These are phyloP conservation scores for Chlorella sp. DNA, from an alignment of 139 green algal species.

Conservation along the genomic window DNA sequence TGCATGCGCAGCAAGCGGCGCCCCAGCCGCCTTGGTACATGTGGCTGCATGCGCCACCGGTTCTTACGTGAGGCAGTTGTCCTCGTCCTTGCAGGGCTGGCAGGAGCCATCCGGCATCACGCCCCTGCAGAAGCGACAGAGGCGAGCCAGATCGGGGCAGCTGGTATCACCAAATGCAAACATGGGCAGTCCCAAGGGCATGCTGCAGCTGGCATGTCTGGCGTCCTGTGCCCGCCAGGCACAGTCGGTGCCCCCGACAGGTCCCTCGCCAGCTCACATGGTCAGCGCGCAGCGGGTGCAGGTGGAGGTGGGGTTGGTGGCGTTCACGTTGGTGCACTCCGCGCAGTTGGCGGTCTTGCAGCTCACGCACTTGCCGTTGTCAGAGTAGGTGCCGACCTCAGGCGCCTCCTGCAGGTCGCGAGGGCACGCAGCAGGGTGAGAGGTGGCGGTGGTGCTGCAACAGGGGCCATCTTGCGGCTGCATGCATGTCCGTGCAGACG, in stretches of 20 bases:
- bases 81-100: neutral
- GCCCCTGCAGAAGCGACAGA: too few species aligned
- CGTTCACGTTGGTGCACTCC: neutral
- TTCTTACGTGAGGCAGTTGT: neutral
- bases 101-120: neutral
- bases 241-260: too few species aligned
- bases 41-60: too few species aligned
- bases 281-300: neutral
- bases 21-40: neutral
- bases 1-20: neutral
- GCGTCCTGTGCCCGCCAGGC: too few species aligned
- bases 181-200: too few species aligned
- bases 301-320: neutral
- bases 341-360: neutral
- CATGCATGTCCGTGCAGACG: too few species aligned
- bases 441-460: too few species aligned
- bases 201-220: too few species aligned
- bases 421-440: too few species aligned
- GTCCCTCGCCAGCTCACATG: neutral
- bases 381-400: neutral
- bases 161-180: too few species aligned
- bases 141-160: too few species aligned
- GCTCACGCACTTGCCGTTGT: neutral
- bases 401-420: neutral
- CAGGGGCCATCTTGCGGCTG: too few species aligned